Conservation (phyloP, 495 filamentous ascomycete species). For the Copromyces sp. region DNA sequence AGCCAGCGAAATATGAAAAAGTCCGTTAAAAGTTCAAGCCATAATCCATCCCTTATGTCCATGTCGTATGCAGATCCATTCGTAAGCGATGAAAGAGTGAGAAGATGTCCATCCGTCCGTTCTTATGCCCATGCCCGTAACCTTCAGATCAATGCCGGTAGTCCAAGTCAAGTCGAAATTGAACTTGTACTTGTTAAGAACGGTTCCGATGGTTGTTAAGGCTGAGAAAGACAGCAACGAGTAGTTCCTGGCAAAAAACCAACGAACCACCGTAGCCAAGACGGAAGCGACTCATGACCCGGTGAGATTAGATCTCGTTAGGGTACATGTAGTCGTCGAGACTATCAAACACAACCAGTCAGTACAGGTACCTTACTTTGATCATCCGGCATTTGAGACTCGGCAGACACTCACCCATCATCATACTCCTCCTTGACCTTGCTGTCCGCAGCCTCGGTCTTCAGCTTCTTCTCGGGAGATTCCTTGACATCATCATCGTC, state of each 20-base stretch:
- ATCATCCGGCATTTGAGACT: too few relatives aligned
- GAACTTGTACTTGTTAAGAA: neutral
- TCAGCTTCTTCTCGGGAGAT: constrained; percentile 7
- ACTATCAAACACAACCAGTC: neutral
- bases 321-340: neutral
- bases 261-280: neutral
- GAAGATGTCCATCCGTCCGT: neutral
- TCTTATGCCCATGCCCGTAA: neutral
- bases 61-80: neutral
- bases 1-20: neutral
- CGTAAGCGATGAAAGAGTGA: neutral
- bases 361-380: too few relatives aligned
- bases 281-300: neutral
- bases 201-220: neutral
- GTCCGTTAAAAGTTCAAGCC: neutral
- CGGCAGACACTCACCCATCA: neutral
- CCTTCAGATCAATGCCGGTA: too few relatives aligned
- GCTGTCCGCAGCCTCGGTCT: neutral
- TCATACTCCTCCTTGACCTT: constrained; percentile 7
- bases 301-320: neutral
- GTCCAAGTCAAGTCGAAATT: too few relatives aligned
- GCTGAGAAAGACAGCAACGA: neutral
- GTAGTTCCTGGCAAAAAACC: neutral
- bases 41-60: neutral
- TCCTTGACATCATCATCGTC: constrained; percentile 1